These are phyloP conservation scores for Teratosphaeria gauchensis DNA, from an alignment of 2,329 filamentous ascomycete species.

Conservation along the genomic window DNA sequence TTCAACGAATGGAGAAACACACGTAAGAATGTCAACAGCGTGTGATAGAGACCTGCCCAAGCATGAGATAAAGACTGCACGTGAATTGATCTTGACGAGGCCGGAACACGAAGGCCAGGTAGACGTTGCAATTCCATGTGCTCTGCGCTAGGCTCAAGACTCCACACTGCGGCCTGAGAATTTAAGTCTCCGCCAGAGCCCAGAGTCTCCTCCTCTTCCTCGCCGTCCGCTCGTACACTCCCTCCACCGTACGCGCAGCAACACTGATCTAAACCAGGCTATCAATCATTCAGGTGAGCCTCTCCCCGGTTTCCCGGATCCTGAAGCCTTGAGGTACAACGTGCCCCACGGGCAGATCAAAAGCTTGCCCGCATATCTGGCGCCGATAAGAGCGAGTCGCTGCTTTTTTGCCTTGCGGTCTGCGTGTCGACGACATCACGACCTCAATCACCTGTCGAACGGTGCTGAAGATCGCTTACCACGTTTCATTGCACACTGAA, in stretches of 20 bases:
- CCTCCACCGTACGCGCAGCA: constrained; percentile 1
- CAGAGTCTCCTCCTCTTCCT: constrained; percentile 2
- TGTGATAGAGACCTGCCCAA: neutral
- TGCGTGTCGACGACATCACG: constrained; percentile 2
- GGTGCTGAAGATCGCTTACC: neutral
- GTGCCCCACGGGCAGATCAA: constrained; percentile 2
- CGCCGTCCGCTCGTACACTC: neutral
- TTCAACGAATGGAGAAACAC: neutral
- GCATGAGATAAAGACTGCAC: neutral
- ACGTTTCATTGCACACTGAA: neutral
- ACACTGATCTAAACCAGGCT: neutral
- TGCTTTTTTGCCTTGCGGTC: constrained; percentile 1
- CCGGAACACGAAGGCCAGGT: neutral
- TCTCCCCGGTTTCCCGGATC: neutral
- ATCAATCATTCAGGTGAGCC: neutral
- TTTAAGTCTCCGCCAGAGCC: constrained; percentile 1
- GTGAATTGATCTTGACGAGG: neutral
- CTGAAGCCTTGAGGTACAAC: neutral
- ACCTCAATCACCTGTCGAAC: neutral
- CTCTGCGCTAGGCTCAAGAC: constrained; percentile 5
- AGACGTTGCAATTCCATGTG: neutral
- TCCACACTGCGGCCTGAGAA: constrained; percentile 4
- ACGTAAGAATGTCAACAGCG: neutral
- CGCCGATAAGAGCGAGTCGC: neutral
- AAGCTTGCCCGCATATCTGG: neutral